phyloP scores from a whole-genome alignment of 805 yeast species.

The Saccharomycopsis fibuligera region DNA sequence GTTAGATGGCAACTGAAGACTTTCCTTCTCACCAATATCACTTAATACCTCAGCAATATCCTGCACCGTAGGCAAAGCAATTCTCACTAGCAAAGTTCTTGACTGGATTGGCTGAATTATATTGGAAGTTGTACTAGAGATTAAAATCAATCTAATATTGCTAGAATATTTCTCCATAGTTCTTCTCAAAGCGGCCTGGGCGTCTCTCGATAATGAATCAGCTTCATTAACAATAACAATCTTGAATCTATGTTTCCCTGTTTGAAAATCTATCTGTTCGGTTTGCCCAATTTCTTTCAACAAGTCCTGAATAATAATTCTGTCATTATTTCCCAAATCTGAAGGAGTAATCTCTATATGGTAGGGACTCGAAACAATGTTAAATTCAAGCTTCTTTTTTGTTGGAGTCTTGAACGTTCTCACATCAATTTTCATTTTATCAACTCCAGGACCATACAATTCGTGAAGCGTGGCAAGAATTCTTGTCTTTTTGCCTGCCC shows the following conservation, averaged over 20 bases:
- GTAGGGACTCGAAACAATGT: slow-evolving; percentile 83
- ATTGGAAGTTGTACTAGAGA: slow-evolving; percentile 85
- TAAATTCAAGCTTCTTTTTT: slow-evolving; percentile 79
- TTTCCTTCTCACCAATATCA: slow-evolving; percentile 53
- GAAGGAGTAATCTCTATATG: slow-evolving; percentile 95
- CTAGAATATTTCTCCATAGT: slow-evolving; percentile 94
- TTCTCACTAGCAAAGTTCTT: slow-evolving; percentile 81
- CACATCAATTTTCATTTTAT: slow-evolving; percentile 82
- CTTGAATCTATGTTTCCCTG: slow-evolving; percentile 53
- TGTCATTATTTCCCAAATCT: slow-evolving; percentile 93
- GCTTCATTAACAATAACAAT: slow-evolving; percentile 89
- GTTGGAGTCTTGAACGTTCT: slow-evolving; percentile 69
- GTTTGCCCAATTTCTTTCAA: slow-evolving; percentile 92
- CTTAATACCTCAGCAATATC: slow-evolving; percentile 55
- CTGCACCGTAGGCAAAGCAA: slow-evolving; percentile 65
- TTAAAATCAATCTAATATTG: slow-evolving; percentile 74
- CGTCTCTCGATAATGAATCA: slow-evolving; percentile 82
- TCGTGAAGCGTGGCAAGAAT: slow-evolving; percentile 72
- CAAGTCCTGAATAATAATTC: slow-evolving; percentile 90
- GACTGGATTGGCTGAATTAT: slow-evolving; percentile 93
- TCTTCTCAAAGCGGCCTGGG: slow-evolving; percentile 91
- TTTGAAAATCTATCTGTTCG: slow-evolving; percentile 82
- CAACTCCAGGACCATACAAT: slow-evolving; percentile 77
- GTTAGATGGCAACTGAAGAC: slow-evolving; percentile 31
- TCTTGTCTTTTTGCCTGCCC: slow-evolving; percentile 95